Conservation (phyloP, 2,329 filamentous ascomycete species). For the Nigrospora oryzae region DNA sequence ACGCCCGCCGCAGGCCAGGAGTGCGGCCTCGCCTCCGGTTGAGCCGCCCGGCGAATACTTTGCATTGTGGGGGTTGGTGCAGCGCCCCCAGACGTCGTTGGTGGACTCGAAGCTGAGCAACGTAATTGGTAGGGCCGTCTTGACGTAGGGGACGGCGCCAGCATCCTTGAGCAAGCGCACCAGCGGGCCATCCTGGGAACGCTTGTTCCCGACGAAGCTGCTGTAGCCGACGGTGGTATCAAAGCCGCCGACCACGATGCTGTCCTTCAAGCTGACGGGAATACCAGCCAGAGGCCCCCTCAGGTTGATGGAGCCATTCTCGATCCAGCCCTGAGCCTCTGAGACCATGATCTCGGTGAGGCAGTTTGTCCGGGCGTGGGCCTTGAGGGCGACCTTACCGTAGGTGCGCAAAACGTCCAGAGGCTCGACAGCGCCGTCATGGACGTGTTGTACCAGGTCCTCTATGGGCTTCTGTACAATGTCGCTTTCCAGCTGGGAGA, state of each 20-base stretch:
- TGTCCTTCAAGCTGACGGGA: conserved; percentile 77
- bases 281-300: conserved; percentile 80
- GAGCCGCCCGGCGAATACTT: conserved; percentile 83
- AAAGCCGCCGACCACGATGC: conserved; percentile 72
- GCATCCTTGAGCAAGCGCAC: conserved; percentile 76
- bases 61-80: conserved; percentile 74
- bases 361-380: conserved; percentile 82
- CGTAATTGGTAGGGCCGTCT: conserved; percentile 84
- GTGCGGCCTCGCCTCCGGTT: conserved; percentile 75
- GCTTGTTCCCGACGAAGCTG: conserved; percentile 59
- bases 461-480: conserved; percentile 69
- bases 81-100: conserved; percentile 72
- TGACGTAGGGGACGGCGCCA: conserved; percentile 83
- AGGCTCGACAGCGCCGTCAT: conserved; percentile 56
- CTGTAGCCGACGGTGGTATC: conserved; percentile 79
- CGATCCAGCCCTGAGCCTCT: conserved; percentile 66
- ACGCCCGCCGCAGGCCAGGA: conserved; percentile 73
- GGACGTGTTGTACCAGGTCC: conserved; percentile 69
- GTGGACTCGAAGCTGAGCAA: conserved; percentile 79
- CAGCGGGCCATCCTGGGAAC: conserved; percentile 59
- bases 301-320: conserved; percentile 53
- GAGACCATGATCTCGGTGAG: conserved; percentile 79
- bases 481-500: conserved; percentile 55
- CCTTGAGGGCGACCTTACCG: conserved; percentile 75
- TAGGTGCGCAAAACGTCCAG: conserved; percentile 75